Evolutionary conservation across 2,329 filamentous ascomycete genomes (phyloP), one percentile per base, ranked within the genome.

Genomic region (Penicillium psychrosexuale): DNA sequence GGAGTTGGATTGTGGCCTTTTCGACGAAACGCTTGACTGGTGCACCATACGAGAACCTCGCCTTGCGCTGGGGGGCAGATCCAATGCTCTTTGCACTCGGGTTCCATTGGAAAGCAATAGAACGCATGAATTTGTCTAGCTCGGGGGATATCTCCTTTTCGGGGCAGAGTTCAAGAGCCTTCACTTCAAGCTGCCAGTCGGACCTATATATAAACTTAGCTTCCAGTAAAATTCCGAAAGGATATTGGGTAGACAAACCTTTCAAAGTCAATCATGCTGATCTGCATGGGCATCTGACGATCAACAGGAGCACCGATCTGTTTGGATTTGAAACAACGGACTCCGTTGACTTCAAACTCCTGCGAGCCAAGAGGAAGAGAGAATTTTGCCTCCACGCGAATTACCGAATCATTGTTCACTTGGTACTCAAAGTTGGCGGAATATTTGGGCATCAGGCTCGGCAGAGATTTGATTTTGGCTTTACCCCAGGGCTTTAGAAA

Each of bases 391-490:
- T 77, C 75, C 11, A 77, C 61, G 12, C 72, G 71, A 22, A 77
- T 66, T 24, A 67, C 60, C 4, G 60, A 64, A 30, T 68, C 62
- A 15, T 66, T 57, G 5, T 55, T 50, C 3, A 64, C 68, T 13
- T 64, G 28, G 28, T 77, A 77, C 42, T 78, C 75, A 45, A 78
- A 75, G 36, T 69, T 73, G 2, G 73, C 73, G 2, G 73, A 72
- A 55, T 74, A 76, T 3, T 62, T 62, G 8, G 69, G 69, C 22
- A 69, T 67, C 8, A 64, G 59, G 8, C 61, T 46, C 46, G 61
- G 50, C 17, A 71, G 57, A 7, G 62, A 66, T 42, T 36, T 34
- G 15, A 60, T 59, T 59, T 38, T 31, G 56, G 28, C 62, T 61
- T 40, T 59, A 65, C 17, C 50, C 19, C 47, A 50, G 8, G 64